Evolutionary conservation across 2,329 filamentous ascomycete genomes (phyloP).

Genomic region (Sporothrix inflata): DNA sequence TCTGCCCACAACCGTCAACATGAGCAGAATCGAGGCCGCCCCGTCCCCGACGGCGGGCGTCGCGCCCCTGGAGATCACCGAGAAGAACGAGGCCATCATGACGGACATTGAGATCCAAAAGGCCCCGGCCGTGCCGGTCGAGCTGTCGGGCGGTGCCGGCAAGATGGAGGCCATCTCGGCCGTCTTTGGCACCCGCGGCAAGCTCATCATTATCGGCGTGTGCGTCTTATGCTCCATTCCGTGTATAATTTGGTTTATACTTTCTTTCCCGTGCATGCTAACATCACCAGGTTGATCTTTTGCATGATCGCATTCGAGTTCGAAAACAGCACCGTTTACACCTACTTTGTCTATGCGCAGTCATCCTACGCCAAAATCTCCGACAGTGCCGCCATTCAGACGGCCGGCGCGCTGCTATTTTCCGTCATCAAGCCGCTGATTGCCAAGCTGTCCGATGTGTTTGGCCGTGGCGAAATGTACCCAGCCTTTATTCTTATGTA

Average conservation of each 20-base stretch:
- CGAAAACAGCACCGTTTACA: constrained; percentile 40
- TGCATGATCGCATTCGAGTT: constrained; percentile 35
- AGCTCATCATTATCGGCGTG: constrained; percentile 11
- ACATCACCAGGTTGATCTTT: neutral
- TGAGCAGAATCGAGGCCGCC: neutral
- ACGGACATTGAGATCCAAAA: constrained; percentile 21
- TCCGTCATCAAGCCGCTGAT: constrained; percentile 63
- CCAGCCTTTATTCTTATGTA: constrained; percentile 57
- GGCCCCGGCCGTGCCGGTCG: neutral
- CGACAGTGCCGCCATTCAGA: constrained; percentile 39
- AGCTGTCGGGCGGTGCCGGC: neutral
- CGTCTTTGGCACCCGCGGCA: neutral
- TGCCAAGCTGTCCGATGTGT: constrained; percentile 64
- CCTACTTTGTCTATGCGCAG: constrained; percentile 41
- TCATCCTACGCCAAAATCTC: constrained; percentile 42
- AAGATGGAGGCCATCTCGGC: constrained; percentile 18
- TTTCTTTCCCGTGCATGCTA: neutral
- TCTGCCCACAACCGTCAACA: neutral
- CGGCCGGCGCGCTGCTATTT: constrained; percentile 45
- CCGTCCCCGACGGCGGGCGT: neutral
- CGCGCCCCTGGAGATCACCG: neutral
- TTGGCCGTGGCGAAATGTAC: constrained; percentile 60
- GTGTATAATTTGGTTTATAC: neutral
- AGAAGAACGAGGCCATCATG: constrained; percentile 9
- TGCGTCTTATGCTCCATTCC: neutral